phyloP scores from a whole-genome alignment of 331 rosid genomes.

The Spiraea crenata region DNA sequence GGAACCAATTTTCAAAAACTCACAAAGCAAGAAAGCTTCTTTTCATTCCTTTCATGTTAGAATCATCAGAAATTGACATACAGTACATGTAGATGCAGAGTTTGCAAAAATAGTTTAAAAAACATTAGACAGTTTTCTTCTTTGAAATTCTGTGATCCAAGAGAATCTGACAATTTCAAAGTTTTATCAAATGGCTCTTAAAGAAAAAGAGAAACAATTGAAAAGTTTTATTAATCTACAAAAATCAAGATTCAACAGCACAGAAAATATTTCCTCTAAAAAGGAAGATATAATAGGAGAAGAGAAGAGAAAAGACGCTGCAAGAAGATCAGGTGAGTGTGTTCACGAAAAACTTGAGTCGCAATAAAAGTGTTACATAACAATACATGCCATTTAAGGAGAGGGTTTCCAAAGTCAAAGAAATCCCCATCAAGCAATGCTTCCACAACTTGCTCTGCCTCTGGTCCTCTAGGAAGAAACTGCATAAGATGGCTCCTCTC shows the following conservation, averaged over 20 bases:
- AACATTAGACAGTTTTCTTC: neutral
- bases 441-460: constrained; percentile 58
- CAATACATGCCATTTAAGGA: constrained; percentile 65
- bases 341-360: neutral
- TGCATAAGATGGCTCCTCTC: constrained; percentile 69
- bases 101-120: neutral
- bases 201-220: neutral
- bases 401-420: constrained; percentile 79
- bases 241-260: neutral
- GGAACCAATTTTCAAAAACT: constrained; percentile 2
- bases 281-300: neutral
- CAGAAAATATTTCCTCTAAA: neutral
- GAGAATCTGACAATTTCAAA: neutral
- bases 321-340: neutral
- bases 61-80: neutral
- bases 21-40: neutral
- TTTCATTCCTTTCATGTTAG: constrained; percentile 8
- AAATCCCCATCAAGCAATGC: constrained; percentile 66
- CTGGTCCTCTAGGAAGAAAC: constrained; percentile 69
- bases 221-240: neutral
- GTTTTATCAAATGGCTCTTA: neutral
- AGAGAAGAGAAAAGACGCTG: neutral
- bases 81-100: neutral
- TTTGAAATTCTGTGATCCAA: neutral
- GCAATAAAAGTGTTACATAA: constrained; percentile 17